Evolutionary conservation across 1,284 basidiomycete species (phyloP).

Genomic region (Moniliella sp.): DNA sequence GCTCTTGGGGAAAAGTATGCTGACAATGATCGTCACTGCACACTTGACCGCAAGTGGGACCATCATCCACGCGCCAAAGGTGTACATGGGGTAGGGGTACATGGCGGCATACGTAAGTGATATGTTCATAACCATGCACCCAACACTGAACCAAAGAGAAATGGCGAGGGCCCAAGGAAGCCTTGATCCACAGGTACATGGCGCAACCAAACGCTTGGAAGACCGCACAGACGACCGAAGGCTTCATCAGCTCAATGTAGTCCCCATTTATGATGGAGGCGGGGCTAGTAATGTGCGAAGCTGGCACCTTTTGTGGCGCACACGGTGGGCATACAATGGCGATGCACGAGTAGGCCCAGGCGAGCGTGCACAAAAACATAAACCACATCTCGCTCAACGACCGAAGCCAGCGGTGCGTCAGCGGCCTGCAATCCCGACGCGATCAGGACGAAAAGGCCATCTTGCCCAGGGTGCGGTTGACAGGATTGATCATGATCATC

Average conservation of each 20-base stretch:
- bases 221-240: constrained; percentile 44
- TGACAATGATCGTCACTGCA: constrained; percentile 41
- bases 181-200: constrained; percentile 47
- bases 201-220: constrained; percentile 49
- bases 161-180: constrained; percentile 48
- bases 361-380: constrained; percentile 39
- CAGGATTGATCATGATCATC: constrained; percentile 44
- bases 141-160: constrained; percentile 44
- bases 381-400: constrained; percentile 49
- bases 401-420: constrained; percentile 46
- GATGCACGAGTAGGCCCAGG: constrained; percentile 52
- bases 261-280: constrained; percentile 4
- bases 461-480: constrained; percentile 46
- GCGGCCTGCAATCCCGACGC: constrained; percentile 50
- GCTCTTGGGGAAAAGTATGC: constrained; percentile 48
- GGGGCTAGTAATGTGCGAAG: constrained; percentile 29
- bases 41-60: constrained; percentile 47
- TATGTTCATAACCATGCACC: constrained; percentile 42
- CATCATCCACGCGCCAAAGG: constrained; percentile 42
- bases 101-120: constrained; percentile 44
- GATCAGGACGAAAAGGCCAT: constrained; percentile 48
- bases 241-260: constrained; percentile 35
- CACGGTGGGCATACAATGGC: constrained; percentile 46
- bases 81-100: constrained; percentile 50
- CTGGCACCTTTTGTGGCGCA: constrained; percentile 40